Percentiles rank a stretch among this genome's conserved stretches.
These are phyloP conservation scores for Hemileccinum rubropunctum DNA, from an alignment of 768 basidiomycete species.

Conservation along the genomic window DNA sequence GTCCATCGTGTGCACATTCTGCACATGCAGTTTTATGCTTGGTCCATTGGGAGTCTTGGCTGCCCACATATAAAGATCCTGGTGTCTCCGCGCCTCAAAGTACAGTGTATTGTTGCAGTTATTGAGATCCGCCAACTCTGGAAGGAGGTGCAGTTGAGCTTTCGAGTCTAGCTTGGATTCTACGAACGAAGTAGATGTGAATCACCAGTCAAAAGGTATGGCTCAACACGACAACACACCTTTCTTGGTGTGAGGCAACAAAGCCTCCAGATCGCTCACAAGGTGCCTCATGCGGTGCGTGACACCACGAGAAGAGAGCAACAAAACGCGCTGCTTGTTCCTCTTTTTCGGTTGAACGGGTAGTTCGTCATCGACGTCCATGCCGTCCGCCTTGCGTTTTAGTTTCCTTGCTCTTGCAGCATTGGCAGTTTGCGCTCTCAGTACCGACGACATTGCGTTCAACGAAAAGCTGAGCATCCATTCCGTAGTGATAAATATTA, in stretches of 20 bases:
- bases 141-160: conserved; percentile 86
- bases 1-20: conserved; percentile 99
- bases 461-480: neutral
- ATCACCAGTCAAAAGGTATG: neutral
- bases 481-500: conserved; percentile 13
- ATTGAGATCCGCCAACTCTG: conserved; percentile 94
- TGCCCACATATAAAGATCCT: conserved; percentile 96
- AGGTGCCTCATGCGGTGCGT: conserved; percentile 97
- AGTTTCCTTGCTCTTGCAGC: conserved; percentile 46
- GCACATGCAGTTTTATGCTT: conserved; percentile 95
- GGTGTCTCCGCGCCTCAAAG: conserved; percentile 94
- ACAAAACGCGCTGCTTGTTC: conserved; percentile 93
- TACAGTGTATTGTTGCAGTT: conserved; percentile 98
- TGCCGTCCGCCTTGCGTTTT: conserved; percentile 64
- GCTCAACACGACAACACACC: conserved; percentile 50
- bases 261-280: conserved; percentile 88
- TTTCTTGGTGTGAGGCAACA: conserved; percentile 96
- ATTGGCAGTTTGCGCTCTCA: conserved; percentile 61
- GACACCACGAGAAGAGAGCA: conserved; percentile 90
- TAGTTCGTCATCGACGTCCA: conserved; percentile 54
- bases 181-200: conserved; percentile 32
- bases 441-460: conserved; percentile 55
- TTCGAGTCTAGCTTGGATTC: conserved; percentile 98
- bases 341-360: conserved; percentile 49
- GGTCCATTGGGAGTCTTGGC: conserved; percentile 97